Base-by-base conservation (phyloP, 1,284 basidiomycete genomes). In the Moesziomyces sp. region DNA sequence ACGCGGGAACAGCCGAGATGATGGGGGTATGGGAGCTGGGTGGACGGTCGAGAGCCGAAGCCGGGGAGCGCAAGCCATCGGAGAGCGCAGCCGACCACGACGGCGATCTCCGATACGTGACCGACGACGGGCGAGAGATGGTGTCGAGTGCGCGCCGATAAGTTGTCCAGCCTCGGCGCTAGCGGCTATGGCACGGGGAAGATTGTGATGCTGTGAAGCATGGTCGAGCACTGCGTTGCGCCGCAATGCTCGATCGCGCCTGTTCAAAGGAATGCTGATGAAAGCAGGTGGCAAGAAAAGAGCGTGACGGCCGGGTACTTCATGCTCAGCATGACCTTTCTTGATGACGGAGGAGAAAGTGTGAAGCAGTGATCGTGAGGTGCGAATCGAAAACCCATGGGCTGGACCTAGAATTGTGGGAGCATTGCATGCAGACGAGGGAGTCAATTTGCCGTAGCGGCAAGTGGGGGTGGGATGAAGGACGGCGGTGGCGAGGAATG, bases 21-120 rank as follows among this genome's bases (percentile, higher is more conserved):
- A n/a, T 9, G 9, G 33, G 10, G 10, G 33, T n/a, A 7, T 23
- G 19, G 5, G 28, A 26, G 13, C 28, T n/a, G n/a, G 24, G 18
- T 26, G 30, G 19, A 6, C 30, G 40, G 16, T 46, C 49, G 9
- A 30, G 30, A 1, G 14, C 50, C n/a, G 51, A 53, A 24, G 42
- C 13, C n/a, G 64, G 53, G 42, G 58, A 57, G n/a, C 38, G 44
- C 16, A 28, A 49, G 28, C 53, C 50, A 16, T 55, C 63, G 23
- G 57, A 66, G 26, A 57, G 46, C 16, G 53, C 64, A 18, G 52
- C 54, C 53, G 58, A 57, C 64, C 64, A 67, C 28, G 64, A 67
- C 23, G 64, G 64, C 50, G 64, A 67, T 53, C 64, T 60, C 53
- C 58, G 38, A 43, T 67, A 67, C 33, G 40, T 53, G n/a, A 67